phyloP scores from a whole-genome alignment of 306 rosid genomes.

The Gastrolobium villosum region DNA sequence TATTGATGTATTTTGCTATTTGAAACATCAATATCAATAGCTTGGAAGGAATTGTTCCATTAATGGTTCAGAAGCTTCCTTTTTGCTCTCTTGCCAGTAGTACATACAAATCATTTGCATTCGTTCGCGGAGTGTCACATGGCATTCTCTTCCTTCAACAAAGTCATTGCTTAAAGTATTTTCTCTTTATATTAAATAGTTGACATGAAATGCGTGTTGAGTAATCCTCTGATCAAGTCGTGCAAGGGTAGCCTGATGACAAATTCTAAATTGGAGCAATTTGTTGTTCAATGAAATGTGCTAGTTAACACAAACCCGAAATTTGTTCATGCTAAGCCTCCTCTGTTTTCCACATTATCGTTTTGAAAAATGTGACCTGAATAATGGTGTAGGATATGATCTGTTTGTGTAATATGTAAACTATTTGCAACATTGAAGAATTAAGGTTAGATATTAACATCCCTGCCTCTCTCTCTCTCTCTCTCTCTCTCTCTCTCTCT shows the following conservation, averaged over 20 bases:
- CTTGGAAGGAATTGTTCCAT: neutral
- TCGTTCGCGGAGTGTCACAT: neutral
- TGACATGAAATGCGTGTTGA: constrained; percentile 5
- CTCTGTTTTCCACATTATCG: neutral
- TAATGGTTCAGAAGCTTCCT: neutral
- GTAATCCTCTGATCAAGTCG: neutral
- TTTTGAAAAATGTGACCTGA: neutral
- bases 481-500: too few relatives aligned
- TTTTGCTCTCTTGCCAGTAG: neutral
- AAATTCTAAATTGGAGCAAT: neutral
- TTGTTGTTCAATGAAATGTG: neutral
- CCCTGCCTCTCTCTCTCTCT: neutral
- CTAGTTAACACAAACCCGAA: neutral
- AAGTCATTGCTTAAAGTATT: neutral
- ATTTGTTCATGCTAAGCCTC: neutral
- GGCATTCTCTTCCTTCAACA: neutral
- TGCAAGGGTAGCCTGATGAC: neutral
- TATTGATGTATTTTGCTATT: neutral
- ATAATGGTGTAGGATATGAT: neutral
- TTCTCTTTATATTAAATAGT: neutral
- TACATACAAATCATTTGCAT: neutral
- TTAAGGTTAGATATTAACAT: neutral
- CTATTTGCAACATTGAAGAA: neutral
- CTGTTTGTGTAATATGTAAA: neutral
- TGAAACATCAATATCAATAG: neutral